Percentiles rank a stretch among this genome's conserved stretches.
phyloP scores from a whole-genome alignment of 257 asterid species.

The Capsicum chinense region DNA sequence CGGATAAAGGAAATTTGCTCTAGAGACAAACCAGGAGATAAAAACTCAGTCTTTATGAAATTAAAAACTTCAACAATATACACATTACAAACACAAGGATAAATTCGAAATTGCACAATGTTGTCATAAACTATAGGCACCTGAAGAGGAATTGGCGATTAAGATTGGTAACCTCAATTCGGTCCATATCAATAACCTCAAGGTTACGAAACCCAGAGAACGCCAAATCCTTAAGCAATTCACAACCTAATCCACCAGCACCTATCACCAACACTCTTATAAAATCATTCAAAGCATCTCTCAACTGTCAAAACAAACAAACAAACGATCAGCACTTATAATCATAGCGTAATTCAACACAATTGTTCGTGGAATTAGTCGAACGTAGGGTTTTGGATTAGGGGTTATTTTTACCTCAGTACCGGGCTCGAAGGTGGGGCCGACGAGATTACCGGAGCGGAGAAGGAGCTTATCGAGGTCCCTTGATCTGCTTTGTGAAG shows the following conservation, averaged over 20 bases:
- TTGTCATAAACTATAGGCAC: constrained; percentile 39
- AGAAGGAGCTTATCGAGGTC: constrained; percentile 97
- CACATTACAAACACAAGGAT: background rate
- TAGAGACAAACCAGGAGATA: background rate
- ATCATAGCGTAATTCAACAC: background rate
- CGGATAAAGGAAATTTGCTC: background rate
- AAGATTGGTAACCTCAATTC: constrained; percentile 93
- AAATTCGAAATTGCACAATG: background rate
- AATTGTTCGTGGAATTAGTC: constrained; percentile 33
- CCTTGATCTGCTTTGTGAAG: constrained; percentile 83
- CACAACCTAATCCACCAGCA: constrained; percentile 99
- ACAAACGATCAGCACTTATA: constrained; percentile 10
- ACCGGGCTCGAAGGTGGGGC: constrained; percentile 77
- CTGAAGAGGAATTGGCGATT: constrained; percentile 98
- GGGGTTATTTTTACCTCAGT: constrained; percentile 48
- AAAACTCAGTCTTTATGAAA: background rate
- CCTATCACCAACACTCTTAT: constrained; percentile 91
- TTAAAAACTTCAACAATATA: background rate
- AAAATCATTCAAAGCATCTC: constrained; percentile 79
- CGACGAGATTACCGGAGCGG: constrained; percentile 84
- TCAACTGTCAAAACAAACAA: constrained; percentile 53
- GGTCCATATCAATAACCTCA: constrained; percentile 97
- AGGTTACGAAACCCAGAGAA: constrained; percentile 81
- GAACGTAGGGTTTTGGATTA: background rate
- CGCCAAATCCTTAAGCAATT: constrained; percentile 94